Evolutionary conservation across 805 yeast genomes (phyloP), one percentile per base, ranked within the genome.

Genomic region (Kluyveromyces siamensis): DNA sequence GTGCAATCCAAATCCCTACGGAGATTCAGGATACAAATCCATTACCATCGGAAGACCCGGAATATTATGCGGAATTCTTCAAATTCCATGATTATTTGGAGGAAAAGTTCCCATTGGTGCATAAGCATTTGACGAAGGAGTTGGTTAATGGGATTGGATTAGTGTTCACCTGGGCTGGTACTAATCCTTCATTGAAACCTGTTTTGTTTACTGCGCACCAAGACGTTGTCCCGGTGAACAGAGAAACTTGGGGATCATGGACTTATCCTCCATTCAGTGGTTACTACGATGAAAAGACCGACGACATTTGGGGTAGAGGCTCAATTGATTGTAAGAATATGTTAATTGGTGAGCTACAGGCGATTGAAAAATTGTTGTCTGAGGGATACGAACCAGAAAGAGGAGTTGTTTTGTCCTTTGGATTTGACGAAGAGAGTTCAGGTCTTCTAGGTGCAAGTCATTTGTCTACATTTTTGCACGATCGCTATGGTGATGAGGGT

Each of bases 141-240:
- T 72, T 67, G 30, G 76, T 85, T 46, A 85, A 86, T 57, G 74
- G 77, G 18, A 72, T 80, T 49, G 91, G 88, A 4, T 65, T 87
- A 47, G 70, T 87, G 4, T 74, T 72, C 59, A 81, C 86, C 19
- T 79, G 84, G 77, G 62, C 74, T 51, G 96, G 96, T 11, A 60
- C 76, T 3, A 61, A 76, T 40, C 30, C 57, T 6, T 51, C 62
- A 2, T 65, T 81, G 54, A 81, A 83, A 61, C 96, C 96, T 11
- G 55, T 82, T 16, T 55, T 87, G 65, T 68, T 86, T 41, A 76
- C 84, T 63, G 91, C 93, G 5, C 96, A 87, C 62, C 87, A 82
- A 61, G 96, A 87, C 60, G 87, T 83, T 1, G 96, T 87, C 14
- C 95, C 96, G 0, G 83, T 85, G 6, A 84, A 80, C 57, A 60